phyloP scores from a whole-genome alignment of 148 eudicot species.

The Vaccinium vitisidaea region DNA sequence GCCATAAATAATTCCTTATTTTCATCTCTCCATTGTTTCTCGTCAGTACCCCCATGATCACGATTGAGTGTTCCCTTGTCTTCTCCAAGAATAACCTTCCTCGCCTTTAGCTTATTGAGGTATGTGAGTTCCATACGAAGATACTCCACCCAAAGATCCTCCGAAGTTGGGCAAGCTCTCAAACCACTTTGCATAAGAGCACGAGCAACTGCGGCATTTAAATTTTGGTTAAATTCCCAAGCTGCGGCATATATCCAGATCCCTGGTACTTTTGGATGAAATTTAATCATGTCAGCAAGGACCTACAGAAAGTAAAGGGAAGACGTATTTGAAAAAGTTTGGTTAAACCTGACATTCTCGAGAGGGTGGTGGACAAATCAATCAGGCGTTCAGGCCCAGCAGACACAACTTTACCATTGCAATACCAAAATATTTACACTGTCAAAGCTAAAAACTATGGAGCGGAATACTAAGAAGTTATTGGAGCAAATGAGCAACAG shows the following conservation, averaged over 20 bases:
- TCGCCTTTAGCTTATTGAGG: slow-evolving; percentile 78
- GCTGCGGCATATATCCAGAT: slow-evolving; percentile 95
- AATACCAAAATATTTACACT: neutral
- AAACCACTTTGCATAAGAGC: slow-evolving; percentile 79
- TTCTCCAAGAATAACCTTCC: slow-evolving; percentile 82
- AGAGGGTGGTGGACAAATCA: neutral
- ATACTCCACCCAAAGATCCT: slow-evolving; percentile 90
- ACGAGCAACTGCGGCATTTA: slow-evolving; percentile 70
- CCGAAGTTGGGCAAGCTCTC: slow-evolving; percentile 86
- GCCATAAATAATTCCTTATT: slow-evolving; percentile 73
- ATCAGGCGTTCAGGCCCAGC: neutral
- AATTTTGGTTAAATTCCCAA: slow-evolving; percentile 87
- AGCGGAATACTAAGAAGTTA: neutral
- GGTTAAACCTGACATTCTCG: neutral
- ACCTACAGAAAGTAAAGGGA: slow-evolving; percentile 40
- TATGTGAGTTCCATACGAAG: slow-evolving; percentile 91
- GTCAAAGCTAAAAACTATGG: neutral
- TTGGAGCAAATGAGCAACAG: neutral
- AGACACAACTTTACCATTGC: neutral
- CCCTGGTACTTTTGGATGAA: slow-evolving; percentile 85
- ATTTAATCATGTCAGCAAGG: slow-evolving; percentile 73
- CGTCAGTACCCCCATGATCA: slow-evolving; percentile 31
- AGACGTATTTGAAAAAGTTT: neutral
- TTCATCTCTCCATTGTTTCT: slow-evolving; percentile 73
- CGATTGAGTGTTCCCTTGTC: slow-evolving; percentile 49